phyloP scores from a whole-genome alignment of 306 rosid species.

The Castanospermum australe region DNA sequence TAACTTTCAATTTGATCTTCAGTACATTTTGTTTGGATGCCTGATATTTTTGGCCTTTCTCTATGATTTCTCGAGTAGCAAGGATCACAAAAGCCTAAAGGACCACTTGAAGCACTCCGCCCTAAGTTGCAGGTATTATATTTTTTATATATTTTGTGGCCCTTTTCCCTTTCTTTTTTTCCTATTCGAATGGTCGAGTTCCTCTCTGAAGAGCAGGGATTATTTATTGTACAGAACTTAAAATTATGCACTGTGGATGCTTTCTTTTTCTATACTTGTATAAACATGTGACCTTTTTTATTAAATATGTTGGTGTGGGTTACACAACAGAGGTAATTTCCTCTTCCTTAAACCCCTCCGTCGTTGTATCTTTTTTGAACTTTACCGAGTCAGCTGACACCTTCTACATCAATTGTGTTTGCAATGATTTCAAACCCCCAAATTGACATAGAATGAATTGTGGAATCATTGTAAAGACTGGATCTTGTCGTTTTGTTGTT shows the following conservation, averaged over 20 bases:
- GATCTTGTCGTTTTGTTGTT: neutral
- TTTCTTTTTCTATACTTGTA: neutral
- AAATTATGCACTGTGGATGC: neutral
- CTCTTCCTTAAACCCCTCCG: neutral
- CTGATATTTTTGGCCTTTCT: slow-evolving; percentile 26
- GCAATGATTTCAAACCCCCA: slow-evolving; percentile 3
- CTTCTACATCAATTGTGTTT: neutral
- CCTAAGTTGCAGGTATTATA: slow-evolving; percentile 87
- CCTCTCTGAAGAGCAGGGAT: neutral
- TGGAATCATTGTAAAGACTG: neutral
- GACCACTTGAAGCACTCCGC: slow-evolving; percentile 97
- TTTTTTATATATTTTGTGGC: neutral
- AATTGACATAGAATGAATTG: neutral
- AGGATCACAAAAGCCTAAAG: slow-evolving; percentile 91
- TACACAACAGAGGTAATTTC: neutral
- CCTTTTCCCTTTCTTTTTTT: neutral
- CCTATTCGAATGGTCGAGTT: neutral
- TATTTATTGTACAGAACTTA: neutral
- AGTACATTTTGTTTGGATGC: slow-evolving; percentile 19
- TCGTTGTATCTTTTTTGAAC: neutral
- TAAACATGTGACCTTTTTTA: neutral
- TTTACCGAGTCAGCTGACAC: too few relatives aligned
- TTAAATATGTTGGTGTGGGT: neutral
- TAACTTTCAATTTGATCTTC: slow-evolving; percentile 6
- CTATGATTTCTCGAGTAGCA: slow-evolving; percentile 52